Evolutionary conservation across 768 basidiomycete genomes (phyloP), one percentile per base, ranked within the genome.

Genomic region (Hericium erinaceus): DNA sequence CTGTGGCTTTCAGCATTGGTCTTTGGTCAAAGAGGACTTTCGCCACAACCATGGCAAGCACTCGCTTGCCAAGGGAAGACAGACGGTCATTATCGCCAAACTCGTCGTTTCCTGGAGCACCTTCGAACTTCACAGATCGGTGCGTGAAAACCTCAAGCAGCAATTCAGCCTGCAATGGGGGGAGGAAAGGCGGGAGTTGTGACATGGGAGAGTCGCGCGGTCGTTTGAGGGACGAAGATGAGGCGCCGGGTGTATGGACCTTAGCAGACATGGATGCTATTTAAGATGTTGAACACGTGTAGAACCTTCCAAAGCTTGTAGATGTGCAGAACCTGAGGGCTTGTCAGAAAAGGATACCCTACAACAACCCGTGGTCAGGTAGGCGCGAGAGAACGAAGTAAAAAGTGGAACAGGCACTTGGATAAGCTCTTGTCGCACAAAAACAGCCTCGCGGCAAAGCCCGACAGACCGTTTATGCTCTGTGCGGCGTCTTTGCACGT

Each of bases 141-240:
- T 90, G 87, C 12, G 85, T 87, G 64, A 80, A 88, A 54, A 87
- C 82, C 62, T 85, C 80, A 54, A 89, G 77, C 61, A 83, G 72
- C 39, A 81, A 71, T 53, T 84, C 80, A 57, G 74, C 76, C 33
- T 74, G 73, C 57, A 80, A 72, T 66, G 73, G 75, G 48, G 81
- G 86, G 59, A 80, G 66, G 22, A 72, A 72, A 52, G 77, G 80
- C 54, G 71, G 64, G 57, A 68, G 33, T 51, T 54, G 58, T 59
- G 64, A 59, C 44, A 62, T 52, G 54, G 54, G 49, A 12, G 66
- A 57, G 22, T 65, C 49, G 54, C 72, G 69, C 54, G 71, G 69
- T 54, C 74, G 74, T 64, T 76, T 77, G 67, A 74, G 67, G 48
- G 67, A 65, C 40, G 62, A 20, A n/a, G 44, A 20, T 13, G 12